Conservation (phyloP, 2,329 filamentous ascomycete genomes). For the Colletotrichum tamarilloi region DNA sequence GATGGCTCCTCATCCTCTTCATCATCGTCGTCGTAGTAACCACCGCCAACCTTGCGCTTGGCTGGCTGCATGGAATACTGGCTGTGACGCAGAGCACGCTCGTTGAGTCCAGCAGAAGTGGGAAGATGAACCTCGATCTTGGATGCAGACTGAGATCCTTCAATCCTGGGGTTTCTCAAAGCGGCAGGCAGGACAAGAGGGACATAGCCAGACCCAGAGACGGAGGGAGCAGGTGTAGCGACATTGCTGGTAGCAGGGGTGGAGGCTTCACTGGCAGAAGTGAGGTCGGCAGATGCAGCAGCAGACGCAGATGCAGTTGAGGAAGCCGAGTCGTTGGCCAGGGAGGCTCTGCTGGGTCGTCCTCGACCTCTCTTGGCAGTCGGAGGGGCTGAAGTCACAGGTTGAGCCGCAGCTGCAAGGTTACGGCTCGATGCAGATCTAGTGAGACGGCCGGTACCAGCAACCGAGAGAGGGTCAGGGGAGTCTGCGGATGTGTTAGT, state of each 20-base stretch:
- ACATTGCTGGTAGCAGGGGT: conserved; percentile 57
- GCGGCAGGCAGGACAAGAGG: conserved; percentile 22
- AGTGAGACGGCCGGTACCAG: conserved; percentile 25
- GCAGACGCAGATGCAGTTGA: conserved; percentile 48
- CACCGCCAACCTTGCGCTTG: conserved; percentile 57
- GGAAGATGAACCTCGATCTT: conserved; percentile 50
- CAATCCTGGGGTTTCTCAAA: conserved; percentile 36
- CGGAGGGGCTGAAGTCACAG: conserved; percentile 6
- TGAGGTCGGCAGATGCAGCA: conserved; percentile 46
- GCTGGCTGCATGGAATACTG: conserved; percentile 57
- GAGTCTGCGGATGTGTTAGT: conserved; percentile 13
- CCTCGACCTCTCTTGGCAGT: conserved; percentile 42
- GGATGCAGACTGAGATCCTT: conserved; percentile 38
- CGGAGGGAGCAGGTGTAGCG: conserved; percentile 50
- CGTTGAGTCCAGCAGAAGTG: conserved; percentile 49
- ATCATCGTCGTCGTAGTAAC: conserved; percentile 53
- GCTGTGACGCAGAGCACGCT: conserved; percentile 59
- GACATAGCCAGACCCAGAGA: conserved; percentile 2
- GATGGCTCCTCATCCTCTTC: conserved; percentile 46
- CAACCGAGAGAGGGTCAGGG: not conserved
- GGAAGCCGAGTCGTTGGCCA: conserved; percentile 46
- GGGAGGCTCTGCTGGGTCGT: conserved; percentile 42
- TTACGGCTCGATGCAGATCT: conserved; percentile 33
- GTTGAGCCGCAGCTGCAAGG: not conserved
- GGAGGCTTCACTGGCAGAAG: conserved; percentile 51